Evolutionary conservation across 1,284 basidiomycete genomes (phyloP).

Genomic region (Ustilago curta): DNA sequence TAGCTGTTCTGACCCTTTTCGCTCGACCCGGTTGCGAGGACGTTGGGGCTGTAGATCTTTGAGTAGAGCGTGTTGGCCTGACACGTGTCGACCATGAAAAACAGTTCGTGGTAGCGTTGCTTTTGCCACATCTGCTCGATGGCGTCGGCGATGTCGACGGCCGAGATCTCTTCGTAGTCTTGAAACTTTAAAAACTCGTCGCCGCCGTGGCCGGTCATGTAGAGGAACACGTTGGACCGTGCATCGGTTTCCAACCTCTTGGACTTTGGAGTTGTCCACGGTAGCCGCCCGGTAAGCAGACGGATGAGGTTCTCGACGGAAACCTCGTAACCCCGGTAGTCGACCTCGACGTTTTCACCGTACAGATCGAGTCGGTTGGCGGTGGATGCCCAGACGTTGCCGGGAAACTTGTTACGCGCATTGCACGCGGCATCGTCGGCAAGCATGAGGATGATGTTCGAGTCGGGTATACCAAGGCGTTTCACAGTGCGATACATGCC

Average conservation of each 20-base stretch:
- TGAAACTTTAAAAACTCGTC: slow-evolving; percentile 99
- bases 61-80: slow-evolving; percentile 97
- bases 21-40: slow-evolving; percentile 92
- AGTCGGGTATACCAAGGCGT: slow-evolving; percentile 95
- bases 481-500: slow-evolving; percentile 99
- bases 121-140: slow-evolving; percentile 99
- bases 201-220: slow-evolving; percentile 98
- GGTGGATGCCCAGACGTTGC: slow-evolving; percentile 86
- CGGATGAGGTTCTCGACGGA: slow-evolving; percentile 95
- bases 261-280: slow-evolving; percentile 78
- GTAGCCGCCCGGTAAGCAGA: slow-evolving; percentile 76
- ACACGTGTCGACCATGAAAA: slow-evolving; percentile 99
- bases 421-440: slow-evolving; percentile 97
- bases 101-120: slow-evolving; percentile 90
- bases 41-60: slow-evolving; percentile 93
- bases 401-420: slow-evolving; percentile 89
- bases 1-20: slow-evolving; percentile 91
- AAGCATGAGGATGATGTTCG: slow-evolving; percentile 98
- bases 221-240: slow-evolving; percentile 93
- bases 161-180: slow-evolving; percentile 96
- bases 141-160: slow-evolving; percentile 90
- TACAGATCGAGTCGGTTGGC: slow-evolving; percentile 87
- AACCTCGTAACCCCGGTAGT: slow-evolving; percentile 97
- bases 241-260: slow-evolving; percentile 92
- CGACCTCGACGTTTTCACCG: slow-evolving; percentile 95